Conservation (phyloP, 2,329 filamentous ascomycete genomes). For the Aspergillus brunneoviolaceus region DNA sequence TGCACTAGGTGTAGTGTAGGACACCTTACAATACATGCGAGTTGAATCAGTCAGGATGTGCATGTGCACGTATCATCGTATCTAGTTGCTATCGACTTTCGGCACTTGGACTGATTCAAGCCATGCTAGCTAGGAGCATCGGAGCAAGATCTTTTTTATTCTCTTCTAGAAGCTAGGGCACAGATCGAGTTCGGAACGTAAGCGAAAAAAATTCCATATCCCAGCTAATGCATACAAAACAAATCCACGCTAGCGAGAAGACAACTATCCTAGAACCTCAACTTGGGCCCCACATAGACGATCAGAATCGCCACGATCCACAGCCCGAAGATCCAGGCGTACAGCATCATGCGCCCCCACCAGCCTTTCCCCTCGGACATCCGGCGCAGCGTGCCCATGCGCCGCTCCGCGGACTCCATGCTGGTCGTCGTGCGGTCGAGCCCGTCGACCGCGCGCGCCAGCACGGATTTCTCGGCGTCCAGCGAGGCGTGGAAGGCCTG, state of each 20-base stretch:
- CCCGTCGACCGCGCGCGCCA: conserved; percentile 69
- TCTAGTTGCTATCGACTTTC: too few species aligned
- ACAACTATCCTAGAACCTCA: conserved; percentile 65
- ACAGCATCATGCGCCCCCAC: conserved; percentile 81
- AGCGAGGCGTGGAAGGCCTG: conserved; percentile 69
- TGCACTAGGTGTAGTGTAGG: too few species aligned
- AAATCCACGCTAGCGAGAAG: background rate
- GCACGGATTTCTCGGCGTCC: conserved; percentile 70
- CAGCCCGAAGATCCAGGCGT: conserved; percentile 77
- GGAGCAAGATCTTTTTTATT: too few species aligned
- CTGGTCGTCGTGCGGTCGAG: conserved; percentile 73
- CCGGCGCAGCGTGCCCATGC: conserved; percentile 72
- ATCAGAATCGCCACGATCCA: conserved; percentile 76
- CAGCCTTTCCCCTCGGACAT: conserved; percentile 89
- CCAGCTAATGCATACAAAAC: background rate
- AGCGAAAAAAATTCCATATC: background rate
- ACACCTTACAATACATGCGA: too few species aligned
- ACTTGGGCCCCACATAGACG: conserved; percentile 83
- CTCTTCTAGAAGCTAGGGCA: too few species aligned
- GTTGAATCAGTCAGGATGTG: too few species aligned
- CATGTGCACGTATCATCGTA: too few species aligned
- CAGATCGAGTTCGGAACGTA: too few species aligned
- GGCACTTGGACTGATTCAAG: too few species aligned
- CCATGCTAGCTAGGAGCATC: too few species aligned
- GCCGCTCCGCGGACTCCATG: conserved; percentile 72